Percentiles rank a stretch among this genome's conserved stretches.
Evolutionary conservation across 306 rosid genomes (phyloP).

Genomic region (Lagenaria siceraria): DNA sequence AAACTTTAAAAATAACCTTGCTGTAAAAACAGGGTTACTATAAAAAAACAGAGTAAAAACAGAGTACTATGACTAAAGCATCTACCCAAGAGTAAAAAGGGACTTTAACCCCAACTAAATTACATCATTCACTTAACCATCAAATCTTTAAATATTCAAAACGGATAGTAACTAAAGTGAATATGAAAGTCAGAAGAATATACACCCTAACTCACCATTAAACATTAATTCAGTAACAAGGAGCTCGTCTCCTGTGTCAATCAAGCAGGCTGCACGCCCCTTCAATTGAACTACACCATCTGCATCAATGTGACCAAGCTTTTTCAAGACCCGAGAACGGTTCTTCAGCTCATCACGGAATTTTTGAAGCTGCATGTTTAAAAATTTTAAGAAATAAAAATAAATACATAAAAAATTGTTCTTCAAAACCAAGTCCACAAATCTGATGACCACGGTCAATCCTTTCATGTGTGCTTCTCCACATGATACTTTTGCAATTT

Average conservation of each 20-base stretch:
- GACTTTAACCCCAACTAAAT: too few species aligned
- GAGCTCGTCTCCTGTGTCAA: slow-evolving; percentile 97
- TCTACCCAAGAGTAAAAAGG: too few species aligned
- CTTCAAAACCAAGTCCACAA: background rate
- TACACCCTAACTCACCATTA: slow-evolving; percentile 43
- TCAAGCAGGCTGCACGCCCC: slow-evolving; percentile 98
- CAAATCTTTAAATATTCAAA: background rate
- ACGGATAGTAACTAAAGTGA: background rate
- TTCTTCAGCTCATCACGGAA: slow-evolving; percentile 86
- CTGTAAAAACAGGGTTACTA: too few species aligned
- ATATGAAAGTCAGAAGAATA: background rate
- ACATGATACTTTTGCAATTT: background rate
- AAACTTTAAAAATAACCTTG: too few species aligned
- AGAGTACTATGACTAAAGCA: too few species aligned
- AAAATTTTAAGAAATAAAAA: background rate
- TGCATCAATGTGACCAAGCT: slow-evolving; percentile 90
- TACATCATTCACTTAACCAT: too few species aligned
- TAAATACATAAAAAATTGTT: background rate
- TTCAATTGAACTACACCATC: slow-evolving; percentile 92
- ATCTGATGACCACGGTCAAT: background rate
- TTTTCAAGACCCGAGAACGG: slow-evolving; percentile 85
- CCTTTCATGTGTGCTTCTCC: background rate
- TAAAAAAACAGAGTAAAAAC: too few species aligned
- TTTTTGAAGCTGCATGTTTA: slow-evolving; percentile 63
- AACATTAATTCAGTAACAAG: slow-evolving; percentile 96